Evolutionary conservation across 2,329 filamentous ascomycete genomes (phyloP).

Genomic region (Fusarium drepaniforme): DNA sequence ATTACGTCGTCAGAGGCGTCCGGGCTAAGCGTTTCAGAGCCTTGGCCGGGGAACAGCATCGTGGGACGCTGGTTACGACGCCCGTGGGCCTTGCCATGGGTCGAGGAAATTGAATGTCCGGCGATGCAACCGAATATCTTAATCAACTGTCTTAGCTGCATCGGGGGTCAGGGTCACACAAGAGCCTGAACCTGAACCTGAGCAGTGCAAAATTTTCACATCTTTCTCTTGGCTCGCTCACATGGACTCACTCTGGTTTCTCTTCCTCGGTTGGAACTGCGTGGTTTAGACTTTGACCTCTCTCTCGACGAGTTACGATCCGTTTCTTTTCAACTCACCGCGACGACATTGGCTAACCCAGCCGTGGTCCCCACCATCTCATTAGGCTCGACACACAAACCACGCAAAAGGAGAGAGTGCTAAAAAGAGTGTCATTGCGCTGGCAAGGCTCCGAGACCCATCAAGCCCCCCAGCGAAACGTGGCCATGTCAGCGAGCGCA

Average conservation of each 20-base stretch:
- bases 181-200: background rate
- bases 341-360: background rate
- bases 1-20: conserved; percentile 25
- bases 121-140: conserved; percentile 26
- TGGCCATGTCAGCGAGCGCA: conserved; percentile 31
- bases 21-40: conserved; percentile 41
- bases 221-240: conserved; percentile 17
- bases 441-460: conserved; percentile 19
- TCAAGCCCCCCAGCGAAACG: conserved; percentile 31
- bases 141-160: conserved; percentile 6
- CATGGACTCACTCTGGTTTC: conserved; percentile 13
- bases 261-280: background rate
- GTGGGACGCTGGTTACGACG: conserved; percentile 32
- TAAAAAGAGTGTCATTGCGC: conserved; percentile 33
- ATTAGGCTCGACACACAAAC: conserved; percentile 31
- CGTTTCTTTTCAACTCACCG: conserved; percentile 12
- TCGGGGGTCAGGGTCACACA: conserved; percentile 9
- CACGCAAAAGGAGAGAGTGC: conserved; percentile 37
- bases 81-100: conserved; percentile 25
- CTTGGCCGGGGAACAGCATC: conserved; percentile 26
- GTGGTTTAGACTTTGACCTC: background rate
- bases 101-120: conserved; percentile 40
- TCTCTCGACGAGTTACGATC: background rate
- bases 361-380: conserved; percentile 27
- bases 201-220: background rate